Evolutionary conservation across 2,329 filamentous ascomycete species (phyloP), one percentile per base, ranked within the genome.

Genomic region (Curvularia spicifera): DNA sequence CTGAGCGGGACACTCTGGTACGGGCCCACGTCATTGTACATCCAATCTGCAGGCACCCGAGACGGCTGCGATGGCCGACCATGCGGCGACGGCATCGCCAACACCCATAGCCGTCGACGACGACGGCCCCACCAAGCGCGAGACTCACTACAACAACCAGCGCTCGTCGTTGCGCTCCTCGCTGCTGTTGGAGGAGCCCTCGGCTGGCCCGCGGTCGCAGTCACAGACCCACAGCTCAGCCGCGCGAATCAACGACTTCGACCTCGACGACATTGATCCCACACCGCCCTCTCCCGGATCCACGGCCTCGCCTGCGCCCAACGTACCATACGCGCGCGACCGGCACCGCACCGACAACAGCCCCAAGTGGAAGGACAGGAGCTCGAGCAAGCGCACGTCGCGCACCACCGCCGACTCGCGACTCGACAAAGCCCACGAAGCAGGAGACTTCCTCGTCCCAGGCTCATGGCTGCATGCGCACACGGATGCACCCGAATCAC

Each of bases 81-180:
- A 54, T 33, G 51, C 42, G 13, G 35, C 24, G 5, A 15, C 33
- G 3, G n/a, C 28, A 31, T 20, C 12, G 18, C 26, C 44, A 46
- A 18, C 28, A 20, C 1, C 43, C 18, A 9, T 18, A 13, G 18
- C 6, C 28, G 10, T n/a, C 22, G 45, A 39, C 44, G 69, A 74
- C 33, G 66, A 67, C 22, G 55, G 63, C 8, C 46, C 45, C 5
- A 64, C 65, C 13, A 65, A 59, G 55, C 71, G 72, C 63, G 65
- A 71, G 8, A 65, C 59, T 42, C 70, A 76, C 58, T 76, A 70
- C 65, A 71, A 71, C 63, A 69, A 73, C 51, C 74, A 76, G 61
- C 73, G 73, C 61, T 75, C 75, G 4, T 74, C 72, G 3, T 53
- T 67, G 46, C 71, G 59, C 45, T 70, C 67, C 51, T 60, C 51